Base-by-base conservation (phyloP, 1,139 yeast species). In the Debaryomyces robertsiae region DNA sequence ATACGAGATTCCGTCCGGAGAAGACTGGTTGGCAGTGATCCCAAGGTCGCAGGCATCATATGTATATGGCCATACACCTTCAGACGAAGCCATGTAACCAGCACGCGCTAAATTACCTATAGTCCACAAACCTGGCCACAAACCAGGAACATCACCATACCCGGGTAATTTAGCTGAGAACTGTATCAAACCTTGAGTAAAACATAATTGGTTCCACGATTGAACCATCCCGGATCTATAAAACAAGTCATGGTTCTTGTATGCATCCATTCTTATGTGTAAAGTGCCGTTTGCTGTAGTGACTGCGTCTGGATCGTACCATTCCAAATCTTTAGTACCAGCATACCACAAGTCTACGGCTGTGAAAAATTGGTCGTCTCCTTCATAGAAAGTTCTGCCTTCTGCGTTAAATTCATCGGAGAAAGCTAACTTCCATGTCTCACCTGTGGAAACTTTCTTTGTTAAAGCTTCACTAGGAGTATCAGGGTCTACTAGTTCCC, bases 121-220 rank as follows among this genome's bases (percentile, higher is more conserved):
- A 2, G 93, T 75, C 96, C 96, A 88, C 42, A 86, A 58, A 64
- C 95, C 96, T 1, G 96, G 96, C 96, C 96, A 88, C 43, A 87
- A 67, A 31, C 95, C 95, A 7, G 81, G 72, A 18, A 81, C 71
- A 43, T 77, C 67, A 47, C 91, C 91, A 47, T 73, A 77, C 44
- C 84, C 84, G 13, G 95, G 93, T 45, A 88, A 63, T 48, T 77
- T 72, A 1, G 87, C 89, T 5, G 87, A 79, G 9, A 84, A 73
- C 57, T 84, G 93, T 24, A 88, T 52, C 33, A 69, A 59, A 3
- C 95, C 95, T 59, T 87, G 87, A 9, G 89, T 81, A 54, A 84
- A 85, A 60, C 96, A 88, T 55, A 88, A 45, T 58, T 83, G 78
- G 61, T 88, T 88, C 96, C 96, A 88, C 30, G 81, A 68, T 63